Percentiles rank a stretch among this genome's conserved stretches.
These are phyloP conservation scores for Phoma herbarum DNA, from an alignment of 2,329 filamentous ascomycete species.

Conservation along the genomic window DNA sequence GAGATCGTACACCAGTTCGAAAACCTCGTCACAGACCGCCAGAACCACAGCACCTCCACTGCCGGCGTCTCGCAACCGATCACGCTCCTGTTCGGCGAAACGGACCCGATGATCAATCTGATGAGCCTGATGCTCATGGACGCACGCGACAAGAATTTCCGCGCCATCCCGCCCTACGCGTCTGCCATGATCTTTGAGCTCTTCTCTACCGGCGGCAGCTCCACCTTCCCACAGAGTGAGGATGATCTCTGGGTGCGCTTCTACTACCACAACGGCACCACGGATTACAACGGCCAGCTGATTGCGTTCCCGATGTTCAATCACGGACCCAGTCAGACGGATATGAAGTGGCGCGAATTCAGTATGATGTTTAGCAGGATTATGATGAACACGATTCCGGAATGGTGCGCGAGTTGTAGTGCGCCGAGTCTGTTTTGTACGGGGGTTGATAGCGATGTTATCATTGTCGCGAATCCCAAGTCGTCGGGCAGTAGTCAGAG, in stretches of 20 bases:
- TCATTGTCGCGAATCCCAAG: constrained; percentile 2
- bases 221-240: constrained; percentile 49
- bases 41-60: constrained; percentile 18
- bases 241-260: constrained; percentile 64
- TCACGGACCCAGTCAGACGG: constrained; percentile 55
- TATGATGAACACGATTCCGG: constrained; percentile 53
- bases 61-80: constrained; percentile 52
- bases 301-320: constrained; percentile 61
- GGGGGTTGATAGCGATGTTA: constrained; percentile 46
- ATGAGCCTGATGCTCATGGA: constrained; percentile 41
- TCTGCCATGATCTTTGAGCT: constrained; percentile 55
- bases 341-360: constrained; percentile 63
- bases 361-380: constrained; percentile 54
- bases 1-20: constrained; percentile 39
- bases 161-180: constrained; percentile 38
- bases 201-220: constrained; percentile 54
- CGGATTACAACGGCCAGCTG: constrained; percentile 50
- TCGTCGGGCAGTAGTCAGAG: not conserved
- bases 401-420: constrained; percentile 64
- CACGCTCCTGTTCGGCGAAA: constrained; percentile 52
- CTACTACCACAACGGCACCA: constrained; percentile 65
- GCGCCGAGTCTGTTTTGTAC: constrained; percentile 61
- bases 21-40: constrained; percentile 23
- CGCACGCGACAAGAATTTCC: constrained; percentile 27
- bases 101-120: constrained; percentile 45